Conservation (phyloP, 2,329 filamentous ascomycete genomes). For the Fonsecaea monophora region DNA sequence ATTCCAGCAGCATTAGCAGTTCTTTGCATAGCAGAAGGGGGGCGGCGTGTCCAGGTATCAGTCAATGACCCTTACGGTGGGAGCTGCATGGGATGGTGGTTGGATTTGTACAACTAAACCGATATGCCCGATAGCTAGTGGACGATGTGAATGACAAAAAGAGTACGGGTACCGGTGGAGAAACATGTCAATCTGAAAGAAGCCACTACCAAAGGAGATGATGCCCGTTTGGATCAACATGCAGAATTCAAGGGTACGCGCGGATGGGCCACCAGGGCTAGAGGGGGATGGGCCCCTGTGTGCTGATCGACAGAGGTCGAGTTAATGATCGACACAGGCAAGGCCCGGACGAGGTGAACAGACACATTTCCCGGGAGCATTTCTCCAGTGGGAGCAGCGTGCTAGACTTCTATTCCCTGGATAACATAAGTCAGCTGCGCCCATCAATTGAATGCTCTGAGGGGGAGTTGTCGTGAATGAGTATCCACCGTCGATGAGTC, state of each 20-base stretch:
- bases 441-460: neutral
- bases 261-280: neutral
- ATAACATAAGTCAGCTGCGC: constrained; percentile 11
- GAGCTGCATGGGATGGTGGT: constrained; percentile 2
- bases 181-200: constrained; percentile 7
- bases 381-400: neutral
- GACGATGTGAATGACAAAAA: neutral
- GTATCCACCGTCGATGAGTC: neutral
- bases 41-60: neutral
- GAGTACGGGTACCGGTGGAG: neutral
- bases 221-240: constrained; percentile 1
- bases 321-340: constrained; percentile 25
- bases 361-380: neutral
- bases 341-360: constrained; percentile 17
- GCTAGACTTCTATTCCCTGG: neutral
- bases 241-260: neutral
- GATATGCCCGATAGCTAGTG: neutral
- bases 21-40: constrained; percentile 19
- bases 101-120: neutral
- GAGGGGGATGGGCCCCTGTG: neutral
- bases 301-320: constrained; percentile 11
- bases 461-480: neutral
- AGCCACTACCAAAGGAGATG: neutral
- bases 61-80: neutral
- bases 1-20: constrained; percentile 9